Base-by-base conservation (phyloP, 108 stramenopile genomes). In the Cyclotella baltica region DNA sequence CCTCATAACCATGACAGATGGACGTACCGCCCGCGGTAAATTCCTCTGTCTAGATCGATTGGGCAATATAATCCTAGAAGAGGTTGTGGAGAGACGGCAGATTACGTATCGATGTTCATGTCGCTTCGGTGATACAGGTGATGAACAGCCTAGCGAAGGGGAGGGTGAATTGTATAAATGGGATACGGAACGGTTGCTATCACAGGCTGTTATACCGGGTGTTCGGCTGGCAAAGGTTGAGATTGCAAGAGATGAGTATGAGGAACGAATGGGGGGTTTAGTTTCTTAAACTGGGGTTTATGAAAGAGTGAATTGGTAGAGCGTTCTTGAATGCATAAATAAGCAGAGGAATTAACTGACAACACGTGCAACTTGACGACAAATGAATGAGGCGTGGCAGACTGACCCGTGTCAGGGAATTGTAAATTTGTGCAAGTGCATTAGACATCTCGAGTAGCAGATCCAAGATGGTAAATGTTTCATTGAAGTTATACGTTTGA, bases 161-260 rank as follows among this genome's bases (percentile, higher is more conserved):
- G 55, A 27, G 55, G 30, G 4, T 16, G 22, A 37, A 9, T 25
- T 63, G 5, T 71, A 47, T 30, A 47, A 36, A 37, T 83, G 81
- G 81, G 56, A 66, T 25, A 83, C 81, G 37, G 57, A 83, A 35
- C 48, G 81, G 38, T 67, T 51, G 33, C 30, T 83, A 56, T 59
- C 81, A 25, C 70, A 76, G 40, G 81, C 81, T 18, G 81, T 83
- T 29, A 72, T 83, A 20, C 51, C 47, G 20, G 81, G 81, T 28
- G 70, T 51, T 23, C 76, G 68, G 65, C 36, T 83, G 56, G n/a
- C 34, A 2, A 83, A 76, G 65, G 81, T 83, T 3, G 62, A 83
- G 63, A 76, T 83, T 67, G 55, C 46, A 34, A 76, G 59, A 59
- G 28, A 27, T 10, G 70, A 83, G 25, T 83, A 64, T 61, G 70